Conservation (phyloP, 257 asterid genomes). For the Solanum virginianum region DNA sequence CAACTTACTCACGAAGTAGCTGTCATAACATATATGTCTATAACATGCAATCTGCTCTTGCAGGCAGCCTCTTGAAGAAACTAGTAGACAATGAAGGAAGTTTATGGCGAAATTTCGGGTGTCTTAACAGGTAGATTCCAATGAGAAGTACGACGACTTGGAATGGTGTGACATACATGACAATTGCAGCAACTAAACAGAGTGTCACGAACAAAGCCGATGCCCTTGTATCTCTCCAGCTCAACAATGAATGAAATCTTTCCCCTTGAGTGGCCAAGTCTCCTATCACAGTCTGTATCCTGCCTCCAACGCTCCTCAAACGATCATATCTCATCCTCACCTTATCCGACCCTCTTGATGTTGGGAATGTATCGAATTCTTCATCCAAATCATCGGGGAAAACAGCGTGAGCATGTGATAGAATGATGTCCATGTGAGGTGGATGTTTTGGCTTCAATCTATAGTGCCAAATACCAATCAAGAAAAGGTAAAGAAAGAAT, state of each 20-base stretch:
- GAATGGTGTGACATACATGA: conserved; percentile 50
- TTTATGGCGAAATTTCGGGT: conserved; percentile 60
- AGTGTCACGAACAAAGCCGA: conserved; percentile 54
- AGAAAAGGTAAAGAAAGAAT: conserved; percentile 51
- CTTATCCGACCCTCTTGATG: conserved; percentile 31
- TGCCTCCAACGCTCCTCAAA: conserved; percentile 63
- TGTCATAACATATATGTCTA: not conserved
- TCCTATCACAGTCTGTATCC: conserved; percentile 64
- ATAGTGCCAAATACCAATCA: conserved; percentile 59
- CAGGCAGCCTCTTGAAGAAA: conserved; percentile 82
- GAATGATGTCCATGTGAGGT: conserved; percentile 72
- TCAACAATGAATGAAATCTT: conserved; percentile 42
- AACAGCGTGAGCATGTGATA: conserved; percentile 56
- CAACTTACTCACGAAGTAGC: no score
- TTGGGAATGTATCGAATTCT: conserved; percentile 71
- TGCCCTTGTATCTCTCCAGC: conserved; percentile 83
- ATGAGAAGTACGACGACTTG: conserved; percentile 29
- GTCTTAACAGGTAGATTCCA: conserved; percentile 51
- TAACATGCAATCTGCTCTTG: conserved; percentile 64
- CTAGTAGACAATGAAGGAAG: conserved; percentile 34
- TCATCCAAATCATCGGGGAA: conserved; percentile 59
- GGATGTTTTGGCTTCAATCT: conserved; percentile 77
- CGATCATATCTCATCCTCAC: conserved; percentile 73
- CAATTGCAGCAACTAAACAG: conserved; percentile 49
- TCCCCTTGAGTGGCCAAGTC: conserved; percentile 83